Conservation (phyloP, 1,139 yeast species). For the Pichia sorboxylosa region DNA sequence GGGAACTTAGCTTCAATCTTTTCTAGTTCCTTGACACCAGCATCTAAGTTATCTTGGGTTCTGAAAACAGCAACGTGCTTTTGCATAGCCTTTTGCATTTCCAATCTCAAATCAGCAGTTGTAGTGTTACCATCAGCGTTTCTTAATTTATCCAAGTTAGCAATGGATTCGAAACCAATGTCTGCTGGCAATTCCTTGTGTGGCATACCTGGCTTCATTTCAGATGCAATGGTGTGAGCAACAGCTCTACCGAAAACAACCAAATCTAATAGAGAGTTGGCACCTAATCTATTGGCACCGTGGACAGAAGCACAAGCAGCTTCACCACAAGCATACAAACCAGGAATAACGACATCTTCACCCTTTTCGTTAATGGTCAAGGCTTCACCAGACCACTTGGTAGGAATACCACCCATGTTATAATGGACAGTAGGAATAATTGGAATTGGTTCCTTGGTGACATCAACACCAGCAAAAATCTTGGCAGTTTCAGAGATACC, state of each 20-base stretch:
- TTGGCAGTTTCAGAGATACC: conserved; percentile 99
- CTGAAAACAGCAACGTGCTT: conserved; percentile 95
- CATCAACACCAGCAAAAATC: conserved; percentile 98
- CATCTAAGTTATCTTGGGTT: conserved; percentile 83
- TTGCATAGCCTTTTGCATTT: conserved; percentile 96
- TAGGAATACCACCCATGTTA: conserved; percentile 99
- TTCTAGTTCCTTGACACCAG: conserved; percentile 74
- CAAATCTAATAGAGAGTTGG: conserved; percentile 93
- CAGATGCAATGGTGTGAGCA: conserved; percentile 78
- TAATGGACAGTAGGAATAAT: conserved; percentile 97
- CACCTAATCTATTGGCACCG: conserved; percentile 99
- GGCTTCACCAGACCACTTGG: conserved; percentile 94
- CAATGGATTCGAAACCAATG: conserved; percentile 81
- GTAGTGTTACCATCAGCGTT: conserved; percentile 70
- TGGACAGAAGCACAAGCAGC: conserved; percentile 98
- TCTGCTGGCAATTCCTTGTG: conserved; percentile 71
- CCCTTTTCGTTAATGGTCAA: conserved; percentile 77
- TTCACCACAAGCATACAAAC: conserved; percentile 96
- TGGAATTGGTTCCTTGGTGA: conserved; percentile 98
- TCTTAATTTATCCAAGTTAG: conserved; percentile 80
- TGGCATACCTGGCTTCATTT: conserved; percentile 81
- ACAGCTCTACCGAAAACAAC: conserved; percentile 99
- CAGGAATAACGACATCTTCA: conserved; percentile 84
- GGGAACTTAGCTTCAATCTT: conserved; percentile 65
- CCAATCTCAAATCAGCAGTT: conserved; percentile 81